Conservation (phyloP, 176 grass and related monocot genomes). For the Oryza meridionalis region DNA sequence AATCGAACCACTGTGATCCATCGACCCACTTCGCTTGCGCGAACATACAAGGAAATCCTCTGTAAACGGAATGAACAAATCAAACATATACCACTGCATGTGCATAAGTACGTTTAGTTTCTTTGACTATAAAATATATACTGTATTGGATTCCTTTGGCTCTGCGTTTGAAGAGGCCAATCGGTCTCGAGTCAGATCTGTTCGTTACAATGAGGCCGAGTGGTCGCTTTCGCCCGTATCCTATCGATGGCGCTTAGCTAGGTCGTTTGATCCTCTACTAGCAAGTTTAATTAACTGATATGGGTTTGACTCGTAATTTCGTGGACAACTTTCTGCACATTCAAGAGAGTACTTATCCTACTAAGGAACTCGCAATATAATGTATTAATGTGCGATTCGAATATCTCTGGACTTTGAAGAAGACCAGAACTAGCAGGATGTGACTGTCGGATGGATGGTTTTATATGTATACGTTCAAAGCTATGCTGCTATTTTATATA, state of each 20-base stretch:
- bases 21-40: neutral
- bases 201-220: neutral
- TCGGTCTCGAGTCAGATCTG: neutral
- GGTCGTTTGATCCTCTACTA: neutral
- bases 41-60: neutral
- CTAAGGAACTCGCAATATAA: neutral
- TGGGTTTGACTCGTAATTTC: neutral
- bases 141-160: neutral
- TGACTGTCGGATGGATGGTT: neutral
- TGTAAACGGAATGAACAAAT: neutral
- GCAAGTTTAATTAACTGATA: neutral
- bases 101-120: neutral
- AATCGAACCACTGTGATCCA: neutral
- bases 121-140: neutral
- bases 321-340: neutral
- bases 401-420: conserved; percentile 3
- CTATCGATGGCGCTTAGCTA: neutral
- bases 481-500: conserved; percentile 24
- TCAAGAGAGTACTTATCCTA: neutral
- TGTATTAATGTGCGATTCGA: neutral
- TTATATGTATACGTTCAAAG: conserved; percentile 11
- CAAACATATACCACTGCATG: neutral
- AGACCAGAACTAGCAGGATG: neutral
- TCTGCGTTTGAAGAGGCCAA: neutral
- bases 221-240: neutral